A percentile compares a stretch with the other conserved stretches of the same genome.
Evolutionary conservation across 768 basidiomycete species (phyloP).

Genomic region (Termitomyces sp.): DNA sequence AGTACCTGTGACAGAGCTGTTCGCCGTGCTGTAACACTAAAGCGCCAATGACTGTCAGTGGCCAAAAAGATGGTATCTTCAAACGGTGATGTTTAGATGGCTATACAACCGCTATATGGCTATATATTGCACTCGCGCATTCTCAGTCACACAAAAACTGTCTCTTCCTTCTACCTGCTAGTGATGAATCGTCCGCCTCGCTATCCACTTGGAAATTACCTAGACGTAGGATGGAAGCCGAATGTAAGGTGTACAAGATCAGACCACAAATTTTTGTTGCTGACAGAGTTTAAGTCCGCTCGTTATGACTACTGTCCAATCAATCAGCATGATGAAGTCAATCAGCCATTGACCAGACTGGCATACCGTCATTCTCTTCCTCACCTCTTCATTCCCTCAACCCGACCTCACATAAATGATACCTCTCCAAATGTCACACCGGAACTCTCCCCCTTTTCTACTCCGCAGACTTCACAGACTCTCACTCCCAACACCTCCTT

Average conservation of each 20-base stretch:
- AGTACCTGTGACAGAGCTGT: no score
- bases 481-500: constrained; percentile 24
- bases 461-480: background rate
- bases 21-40: background rate
- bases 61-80: background rate
- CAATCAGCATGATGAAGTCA: no score
- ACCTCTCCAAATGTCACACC: background rate
- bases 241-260: background rate
- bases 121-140: background rate
- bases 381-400: background rate
- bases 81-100: background rate
- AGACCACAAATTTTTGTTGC: background rate
- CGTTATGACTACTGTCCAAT: constrained; percentile 9
- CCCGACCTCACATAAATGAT: background rate
- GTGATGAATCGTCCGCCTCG: background rate
- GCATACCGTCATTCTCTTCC: no score
- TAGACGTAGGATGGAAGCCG: background rate
- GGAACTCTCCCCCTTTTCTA: background rate
- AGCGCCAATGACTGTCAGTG: background rate
- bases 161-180: background rate
- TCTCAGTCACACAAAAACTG: background rate
- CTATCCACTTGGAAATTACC: background rate
- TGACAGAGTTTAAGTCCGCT: background rate
- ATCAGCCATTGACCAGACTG: no score
- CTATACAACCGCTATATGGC: background rate